Base-by-base conservation (phyloP, 2,329 filamentous ascomycete genomes). In the Pseudogymnoascus sp. region DNA sequence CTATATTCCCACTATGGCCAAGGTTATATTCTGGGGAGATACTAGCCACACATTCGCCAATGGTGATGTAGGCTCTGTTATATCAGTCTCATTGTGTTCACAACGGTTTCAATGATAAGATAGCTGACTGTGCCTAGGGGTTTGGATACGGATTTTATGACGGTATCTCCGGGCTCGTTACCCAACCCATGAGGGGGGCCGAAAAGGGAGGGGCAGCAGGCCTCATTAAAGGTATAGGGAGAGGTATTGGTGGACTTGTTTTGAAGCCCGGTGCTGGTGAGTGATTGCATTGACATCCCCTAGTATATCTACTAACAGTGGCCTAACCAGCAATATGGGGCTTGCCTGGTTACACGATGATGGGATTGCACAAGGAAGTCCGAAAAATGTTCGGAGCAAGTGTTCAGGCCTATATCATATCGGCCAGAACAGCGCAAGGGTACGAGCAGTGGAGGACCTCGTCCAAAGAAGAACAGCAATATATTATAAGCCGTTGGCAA, bases 281-380 rank as follows among this genome's bases (percentile, higher is more conserved):
- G 82, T 66, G 9, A 39, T 25, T 35, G 12, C 8, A 16, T 28
- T 16, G 8, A 19, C 14, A 14, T 58, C 7, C 16, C 41, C 14
- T 28, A 9, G 14, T 28, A 16, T 52, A 59, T 67, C 19, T 52
- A 39, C 38, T 66, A 35, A 64, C 62, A 28, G 14, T 4, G 49
- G 14, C 39, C 25, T 63, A 35, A 16, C 9, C 12, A 81, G 85
- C 82, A 5, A 73, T 89, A 14, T 90, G 85, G 83, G 84, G 84
- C 1, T 75, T 95, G 3, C 90, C 91, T 0, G 92, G 88, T 4
- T 95, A 94, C 70, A 83, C 90, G 3, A 88, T 92, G 79, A 90
- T 92, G 72, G 92, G 92, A 2, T 80, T 94, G 0, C 86, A 93
- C 69, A 89, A 89, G 41, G 88, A 93, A 72, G 80, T 94, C 61